Conservation (phyloP, 352 stramenopile species). For the Globisporangium paddicum region DNA sequence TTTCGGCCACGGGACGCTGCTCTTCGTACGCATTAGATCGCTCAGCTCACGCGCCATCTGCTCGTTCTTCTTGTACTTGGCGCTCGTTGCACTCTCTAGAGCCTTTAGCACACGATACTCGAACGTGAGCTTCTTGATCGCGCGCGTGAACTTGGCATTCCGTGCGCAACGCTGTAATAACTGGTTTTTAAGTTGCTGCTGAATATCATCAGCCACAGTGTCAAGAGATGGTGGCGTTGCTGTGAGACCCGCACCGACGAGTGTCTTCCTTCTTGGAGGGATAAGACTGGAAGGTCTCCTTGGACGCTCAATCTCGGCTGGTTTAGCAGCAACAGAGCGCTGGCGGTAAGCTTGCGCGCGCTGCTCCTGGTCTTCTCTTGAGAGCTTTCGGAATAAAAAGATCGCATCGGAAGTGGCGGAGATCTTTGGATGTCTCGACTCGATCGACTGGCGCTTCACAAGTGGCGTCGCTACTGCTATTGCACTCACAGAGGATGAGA, state of each 20-base stretch:
- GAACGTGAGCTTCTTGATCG: constrained; percentile 40
- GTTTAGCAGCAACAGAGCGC: too few relatives aligned
- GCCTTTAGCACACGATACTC: constrained; percentile 40
- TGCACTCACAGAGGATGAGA: neutral
- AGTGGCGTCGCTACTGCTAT: neutral
- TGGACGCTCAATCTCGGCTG: neutral
- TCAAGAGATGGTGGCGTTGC: neutral
- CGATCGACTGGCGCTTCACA: neutral
- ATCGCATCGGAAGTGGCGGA: neutral
- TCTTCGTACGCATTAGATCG: constrained; percentile 18
- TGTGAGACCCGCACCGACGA: neutral
- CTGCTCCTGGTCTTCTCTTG: constrained; percentile 9
- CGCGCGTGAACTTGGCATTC: constrained; percentile 25
- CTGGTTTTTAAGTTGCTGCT: neutral
- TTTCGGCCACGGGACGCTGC: constrained; percentile 24
- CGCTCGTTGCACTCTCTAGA: constrained; percentile 22
- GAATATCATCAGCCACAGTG: neutral
- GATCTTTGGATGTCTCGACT: constrained; percentile 1
- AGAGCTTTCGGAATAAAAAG: constrained; percentile 9
- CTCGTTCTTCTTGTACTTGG: constrained; percentile 37
- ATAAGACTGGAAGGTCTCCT: neutral
- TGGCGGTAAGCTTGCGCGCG: constrained; percentile 7
- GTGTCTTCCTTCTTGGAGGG: constrained; percentile 3
- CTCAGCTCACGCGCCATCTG: constrained; percentile 19
- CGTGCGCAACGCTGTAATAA: constrained; percentile 6